Evolutionary conservation across 1,284 basidiomycete genomes (phyloP).

Genomic region (Anthracocystis panici-leucophaei): DNA sequence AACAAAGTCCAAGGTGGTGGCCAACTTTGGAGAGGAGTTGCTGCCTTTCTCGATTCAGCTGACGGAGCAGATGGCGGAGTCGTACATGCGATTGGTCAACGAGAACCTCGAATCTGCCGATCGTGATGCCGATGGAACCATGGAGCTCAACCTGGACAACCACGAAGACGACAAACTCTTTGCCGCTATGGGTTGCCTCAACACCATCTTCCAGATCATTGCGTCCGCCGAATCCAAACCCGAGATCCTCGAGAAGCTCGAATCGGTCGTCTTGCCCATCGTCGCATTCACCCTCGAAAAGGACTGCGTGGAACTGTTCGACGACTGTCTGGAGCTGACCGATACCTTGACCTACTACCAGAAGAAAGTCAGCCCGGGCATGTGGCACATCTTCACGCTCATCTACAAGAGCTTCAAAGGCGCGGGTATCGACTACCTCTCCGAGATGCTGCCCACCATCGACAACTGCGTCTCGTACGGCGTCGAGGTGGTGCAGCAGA

Average conservation of each 20-base stretch:
- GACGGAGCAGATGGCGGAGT: conserved; percentile 74
- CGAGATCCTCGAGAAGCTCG: conserved; percentile 83
- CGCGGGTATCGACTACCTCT: conserved; percentile 82
- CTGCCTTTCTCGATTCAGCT: conserved; percentile 87
- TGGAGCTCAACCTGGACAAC: conserved; percentile 77
- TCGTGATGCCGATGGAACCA: conserved; percentile 69
- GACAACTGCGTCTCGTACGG: conserved; percentile 92
- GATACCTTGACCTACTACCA: conserved; percentile 88
- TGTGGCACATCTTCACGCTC: conserved; percentile 88
- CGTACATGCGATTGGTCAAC: conserved; percentile 76
- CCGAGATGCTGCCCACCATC: conserved; percentile 86
- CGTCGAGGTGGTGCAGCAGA: conserved; percentile 79
- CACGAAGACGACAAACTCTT: conserved; percentile 72
- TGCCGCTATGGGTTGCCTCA: conserved; percentile 82
- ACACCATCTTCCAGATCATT: conserved; percentile 73
- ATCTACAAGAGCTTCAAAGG: conserved; percentile 87
- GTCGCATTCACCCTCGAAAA: conserved; percentile 78
- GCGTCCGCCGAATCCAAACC: conserved; percentile 78
- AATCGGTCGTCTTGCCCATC: conserved; percentile 83
- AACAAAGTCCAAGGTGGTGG: conserved; percentile 86
- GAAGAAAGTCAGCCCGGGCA: conserved; percentile 79
- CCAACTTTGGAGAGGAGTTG: conserved; percentile 84
- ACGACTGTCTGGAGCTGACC: conserved; percentile 87
- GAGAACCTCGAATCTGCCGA: conserved; percentile 73
- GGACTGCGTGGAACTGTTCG: conserved; percentile 76